Base-by-base conservation (phyloP, 208 protist genomes). In the Crithidia sp. region DNA sequence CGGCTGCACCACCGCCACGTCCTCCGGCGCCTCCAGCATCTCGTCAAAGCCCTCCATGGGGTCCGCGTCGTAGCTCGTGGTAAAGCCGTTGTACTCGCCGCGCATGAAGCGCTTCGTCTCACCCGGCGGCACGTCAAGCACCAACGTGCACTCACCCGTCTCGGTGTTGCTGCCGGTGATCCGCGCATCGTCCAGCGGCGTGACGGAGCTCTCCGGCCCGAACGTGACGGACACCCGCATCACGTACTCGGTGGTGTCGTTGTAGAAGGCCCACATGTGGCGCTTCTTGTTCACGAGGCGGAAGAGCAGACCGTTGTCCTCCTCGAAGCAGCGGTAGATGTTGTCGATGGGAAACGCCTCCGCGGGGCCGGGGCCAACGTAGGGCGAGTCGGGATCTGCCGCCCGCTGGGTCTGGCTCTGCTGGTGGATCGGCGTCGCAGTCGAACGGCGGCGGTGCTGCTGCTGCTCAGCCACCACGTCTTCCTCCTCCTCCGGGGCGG, bases 261-360 rank as follows among this genome's bases (percentile, higher is more conserved):
- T 95, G 86, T 93, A 95, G 77, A 90, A 95, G 47, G 76, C 76
- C 88, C 90, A 95, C 76, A 71, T 80, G 74, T 85, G 80, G 0
- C 75, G 74, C 58, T 62, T 57, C 59, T 83, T 54, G 71, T 83
- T 86, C n/a, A 90, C 87, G 9, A 95, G 65, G 17, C 90, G 90
- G 78, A 92, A 95, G 37, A 95, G 84, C 53, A 91, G 75, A 12
- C 88, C 88, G 75, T 92, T 90, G 13, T 67, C 76, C 69, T 85
- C 75, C 43, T 91, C 77, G 66, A 95, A 95, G 81, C 90, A 92
- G 40, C 71, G 64, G 67, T 90, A 85, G 65, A 95, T 67, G 54
- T 74, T 61, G 41, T 88, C 77, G 50, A 79, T 73, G 9, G 65
- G 57, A 58, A 90, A 88, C 54, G 77, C 77, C 59, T 17, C 56